Evolutionary conservation across 2,329 filamentous ascomycete species (phyloP).

Genomic region (Zymoseptoria passerinii): DNA sequence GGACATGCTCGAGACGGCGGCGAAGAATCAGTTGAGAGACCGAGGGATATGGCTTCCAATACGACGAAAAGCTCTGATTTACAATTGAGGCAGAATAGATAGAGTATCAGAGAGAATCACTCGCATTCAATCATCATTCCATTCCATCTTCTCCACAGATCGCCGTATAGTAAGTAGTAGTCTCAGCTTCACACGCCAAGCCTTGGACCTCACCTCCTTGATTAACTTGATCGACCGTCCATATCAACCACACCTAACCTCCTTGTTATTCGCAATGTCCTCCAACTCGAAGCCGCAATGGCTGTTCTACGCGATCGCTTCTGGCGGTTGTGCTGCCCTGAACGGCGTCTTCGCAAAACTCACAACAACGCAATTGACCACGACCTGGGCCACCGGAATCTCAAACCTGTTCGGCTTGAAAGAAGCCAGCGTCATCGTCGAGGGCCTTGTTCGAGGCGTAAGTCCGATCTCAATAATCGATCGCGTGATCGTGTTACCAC

Average conservation of each 20-base stretch:
- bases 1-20: background rate
- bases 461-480: conserved; percentile 19
- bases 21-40: background rate
- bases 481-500: background rate
- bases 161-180: background rate
- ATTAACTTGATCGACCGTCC: background rate
- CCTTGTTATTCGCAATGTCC: conserved; percentile 4
- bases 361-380: conserved; percentile 56
- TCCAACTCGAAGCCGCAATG: conserved; percentile 28
- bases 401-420: conserved; percentile 41
- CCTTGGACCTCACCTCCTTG: background rate
- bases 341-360: conserved; percentile 81
- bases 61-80: background rate
- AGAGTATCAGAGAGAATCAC: too few relatives aligned
- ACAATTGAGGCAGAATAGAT: too few relatives aligned
- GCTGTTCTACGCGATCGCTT: conserved; percentile 62
- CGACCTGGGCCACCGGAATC: conserved; percentile 43
- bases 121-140: background rate
- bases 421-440: conserved; percentile 40
- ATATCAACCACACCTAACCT: background rate
- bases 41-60: background rate
- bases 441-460: conserved; percentile 45
- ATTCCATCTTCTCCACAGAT: background rate
- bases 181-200: background rate
- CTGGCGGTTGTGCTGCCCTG: conserved; percentile 68